A percentile compares a stretch with the other conserved stretches of the same genome.
Conservation (phyloP, 306 rosid species). For the Cucurbita ficifolia region DNA sequence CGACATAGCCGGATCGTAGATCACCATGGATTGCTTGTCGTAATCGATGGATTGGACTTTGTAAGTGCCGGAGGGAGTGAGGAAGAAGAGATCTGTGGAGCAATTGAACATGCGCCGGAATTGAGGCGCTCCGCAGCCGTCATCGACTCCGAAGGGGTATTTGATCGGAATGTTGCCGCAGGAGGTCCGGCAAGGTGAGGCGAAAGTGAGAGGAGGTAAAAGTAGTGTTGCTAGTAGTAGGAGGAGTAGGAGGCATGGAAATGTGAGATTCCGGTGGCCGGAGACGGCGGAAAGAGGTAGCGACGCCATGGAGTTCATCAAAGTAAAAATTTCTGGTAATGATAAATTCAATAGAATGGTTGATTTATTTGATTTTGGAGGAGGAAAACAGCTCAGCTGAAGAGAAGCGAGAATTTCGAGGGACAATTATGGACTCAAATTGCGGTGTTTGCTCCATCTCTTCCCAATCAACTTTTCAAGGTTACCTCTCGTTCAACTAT, state of each 20-base stretch:
- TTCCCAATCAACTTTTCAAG: neutral
- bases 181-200: constrained; percentile 52
- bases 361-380: neutral
- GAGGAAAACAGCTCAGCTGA: neutral
- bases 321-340: no score
- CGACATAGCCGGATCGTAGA: constrained; percentile 84
- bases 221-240: neutral
- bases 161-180: constrained; percentile 58
- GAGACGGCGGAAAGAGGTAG: neutral
- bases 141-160: constrained; percentile 76
- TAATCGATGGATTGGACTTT: constrained; percentile 82
- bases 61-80: constrained; percentile 74
- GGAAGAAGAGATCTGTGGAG: constrained; percentile 50
- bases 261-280: neutral
- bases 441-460: neutral
- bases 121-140: constrained; percentile 89
- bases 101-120: constrained; percentile 69
- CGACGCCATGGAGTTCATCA: neutral
- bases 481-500: neutral
- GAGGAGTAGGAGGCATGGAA: neutral
- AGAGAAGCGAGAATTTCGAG: neutral
- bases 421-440: neutral
- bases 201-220: neutral
- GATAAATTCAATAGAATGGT: neutral
- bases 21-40: constrained; percentile 28